Conservation (phyloP, 2,329 filamentous ascomycete species). For the Microsporum ferrugineum region DNA sequence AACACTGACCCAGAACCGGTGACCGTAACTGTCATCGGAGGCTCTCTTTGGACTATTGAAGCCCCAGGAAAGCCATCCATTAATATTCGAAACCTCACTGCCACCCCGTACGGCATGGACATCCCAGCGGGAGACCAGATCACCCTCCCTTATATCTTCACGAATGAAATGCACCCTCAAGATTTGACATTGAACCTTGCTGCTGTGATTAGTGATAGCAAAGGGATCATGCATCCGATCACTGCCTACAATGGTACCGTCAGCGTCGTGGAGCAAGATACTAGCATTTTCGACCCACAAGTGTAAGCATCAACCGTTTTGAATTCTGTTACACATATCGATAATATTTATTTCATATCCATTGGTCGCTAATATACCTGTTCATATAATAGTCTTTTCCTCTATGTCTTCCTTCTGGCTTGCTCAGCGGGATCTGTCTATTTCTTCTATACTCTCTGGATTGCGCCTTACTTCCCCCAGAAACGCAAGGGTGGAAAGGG, state of each 20-base stretch:
- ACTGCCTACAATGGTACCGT: conserved; percentile 72
- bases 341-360: too few relatives aligned
- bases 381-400: conserved; percentile 62
- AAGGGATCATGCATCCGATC: conserved; percentile 62
- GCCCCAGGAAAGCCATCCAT: conserved; percentile 43
- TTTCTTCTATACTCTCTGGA: conserved; percentile 98
- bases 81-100: conserved; percentile 76
- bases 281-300: conserved; percentile 86
- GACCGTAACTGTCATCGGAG: conserved; percentile 63
- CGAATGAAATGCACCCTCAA: conserved; percentile 84
- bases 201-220: conserved; percentile 57
- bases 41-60: conserved; percentile 54
- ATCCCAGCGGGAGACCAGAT: conserved; percentile 66
- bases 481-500: conserved; percentile 49
- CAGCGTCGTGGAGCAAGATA: conserved; percentile 77
- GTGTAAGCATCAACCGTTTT: conserved; percentile 53
- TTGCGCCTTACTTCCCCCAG: conserved; percentile 90
- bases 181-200: conserved; percentile 69
- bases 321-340: not conserved
- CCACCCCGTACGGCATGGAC: conserved; percentile 58
- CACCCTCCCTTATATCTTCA: conserved; percentile 70
- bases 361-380: conserved; percentile 8
- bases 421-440: conserved; percentile 71
- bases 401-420: conserved; percentile 79
- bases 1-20: conserved; percentile 74